These are phyloP conservation scores for Wickerhamia fluorescens DNA, from an alignment of 805 yeast species.

Conservation along the genomic window DNA sequence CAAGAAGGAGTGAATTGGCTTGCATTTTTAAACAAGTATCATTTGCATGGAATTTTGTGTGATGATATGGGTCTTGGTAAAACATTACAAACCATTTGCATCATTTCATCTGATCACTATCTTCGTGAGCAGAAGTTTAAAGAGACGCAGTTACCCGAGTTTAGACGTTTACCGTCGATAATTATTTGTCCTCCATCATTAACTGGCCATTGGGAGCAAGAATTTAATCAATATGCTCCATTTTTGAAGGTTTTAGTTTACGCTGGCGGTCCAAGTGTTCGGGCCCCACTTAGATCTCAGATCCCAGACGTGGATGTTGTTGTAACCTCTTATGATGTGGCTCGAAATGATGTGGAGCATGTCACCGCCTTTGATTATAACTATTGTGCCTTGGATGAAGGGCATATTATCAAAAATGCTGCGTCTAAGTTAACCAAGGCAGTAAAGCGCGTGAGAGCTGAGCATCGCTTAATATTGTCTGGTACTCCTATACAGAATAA, in stretches of 20 bases:
- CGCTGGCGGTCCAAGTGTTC: conserved; percentile 83
- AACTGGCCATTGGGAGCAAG: conserved; percentile 99
- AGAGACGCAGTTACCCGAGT: conserved; percentile 55
- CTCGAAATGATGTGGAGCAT: conserved; percentile 78
- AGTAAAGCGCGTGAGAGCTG: conserved; percentile 75
- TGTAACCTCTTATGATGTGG: conserved; percentile 93
- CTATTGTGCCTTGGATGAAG: conserved; percentile 95
- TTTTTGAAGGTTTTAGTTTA: conserved; percentile 75
- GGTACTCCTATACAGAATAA: conserved; percentile 99
- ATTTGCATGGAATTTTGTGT: conserved; percentile 93
- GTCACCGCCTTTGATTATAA: conserved; percentile 64
- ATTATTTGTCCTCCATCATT: conserved; percentile 95
- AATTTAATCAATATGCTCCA: conserved; percentile 83
- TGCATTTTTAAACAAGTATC: conserved; percentile 89
- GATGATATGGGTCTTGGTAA: conserved; percentile 99
- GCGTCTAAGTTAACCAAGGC: conserved; percentile 82
- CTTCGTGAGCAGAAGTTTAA: conserved; percentile 65
- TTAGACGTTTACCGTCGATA: conserved; percentile 71
- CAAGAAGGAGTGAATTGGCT: conserved; percentile 99
- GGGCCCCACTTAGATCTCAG: conserved; percentile 49
- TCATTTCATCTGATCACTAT: conserved; percentile 93
- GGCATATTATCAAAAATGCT: conserved; percentile 93
- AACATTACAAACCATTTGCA: conserved; percentile 94
- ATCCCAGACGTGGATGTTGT: conserved; percentile 68
- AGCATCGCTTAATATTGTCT: conserved; percentile 83